Evolutionary conservation across 2,329 filamentous ascomycete genomes (phyloP).

Genomic region (Fusarium zealandicum): DNA sequence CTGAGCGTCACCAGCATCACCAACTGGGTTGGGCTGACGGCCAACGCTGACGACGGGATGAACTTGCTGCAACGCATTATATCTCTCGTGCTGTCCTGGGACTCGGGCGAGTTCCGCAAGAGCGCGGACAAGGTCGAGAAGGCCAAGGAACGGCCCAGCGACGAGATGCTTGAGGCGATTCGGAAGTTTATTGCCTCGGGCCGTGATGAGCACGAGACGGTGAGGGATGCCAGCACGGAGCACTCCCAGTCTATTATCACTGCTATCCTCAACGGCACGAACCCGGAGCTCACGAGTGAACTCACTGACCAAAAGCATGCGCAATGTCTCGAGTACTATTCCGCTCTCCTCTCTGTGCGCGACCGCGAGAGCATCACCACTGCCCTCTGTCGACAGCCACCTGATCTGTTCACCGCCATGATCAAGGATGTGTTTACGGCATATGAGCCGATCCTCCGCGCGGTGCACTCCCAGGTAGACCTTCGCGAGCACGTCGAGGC

Average conservation of each 20-base stretch:
- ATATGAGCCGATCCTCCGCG: slow-evolving; percentile 77
- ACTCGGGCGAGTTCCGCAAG: slow-evolving; percentile 73
- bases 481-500: slow-evolving; percentile 73
- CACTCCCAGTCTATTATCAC: slow-evolving; percentile 67
- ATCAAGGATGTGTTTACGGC: slow-evolving; percentile 70
- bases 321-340: slow-evolving; percentile 73
- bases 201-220: slow-evolving; percentile 64
- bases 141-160: slow-evolving; percentile 61
- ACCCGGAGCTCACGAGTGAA: slow-evolving; percentile 53
- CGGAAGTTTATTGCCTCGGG: slow-evolving; percentile 62
- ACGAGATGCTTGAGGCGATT: slow-evolving; percentile 68
- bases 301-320: slow-evolving; percentile 68
- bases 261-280: slow-evolving; percentile 66
- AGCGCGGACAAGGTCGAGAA: slow-evolving; percentile 70
- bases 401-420: slow-evolving; percentile 75
- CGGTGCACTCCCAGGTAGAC: slow-evolving; percentile 74
- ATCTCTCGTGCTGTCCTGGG: slow-evolving; percentile 75
- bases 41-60: slow-evolving; percentile 77
- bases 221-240: slow-evolving; percentile 62
- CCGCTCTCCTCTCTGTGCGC: slow-evolving; percentile 72
- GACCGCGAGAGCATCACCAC: slow-evolving; percentile 76
- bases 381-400: slow-evolving; percentile 70
- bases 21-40: slow-evolving; percentile 79
- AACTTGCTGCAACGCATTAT: slow-evolving; percentile 82
- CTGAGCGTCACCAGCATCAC: slow-evolving; percentile 76